phyloP scores from a whole-genome alignment of 257 asterid species.

The Nicotiana otophora region DNA sequence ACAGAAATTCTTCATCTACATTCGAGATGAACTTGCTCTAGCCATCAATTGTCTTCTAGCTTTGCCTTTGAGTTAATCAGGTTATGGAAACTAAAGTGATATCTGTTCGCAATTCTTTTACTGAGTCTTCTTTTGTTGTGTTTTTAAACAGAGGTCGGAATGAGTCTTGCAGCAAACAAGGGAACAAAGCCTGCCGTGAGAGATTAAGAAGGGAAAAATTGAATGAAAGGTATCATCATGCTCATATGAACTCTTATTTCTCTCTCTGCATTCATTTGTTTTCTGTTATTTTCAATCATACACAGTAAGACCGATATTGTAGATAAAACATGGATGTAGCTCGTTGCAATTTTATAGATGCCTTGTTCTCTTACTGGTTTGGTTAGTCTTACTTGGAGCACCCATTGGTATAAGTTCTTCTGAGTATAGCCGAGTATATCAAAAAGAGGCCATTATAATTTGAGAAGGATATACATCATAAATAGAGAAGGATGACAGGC shows the following conservation, averaged over 20 bases:
- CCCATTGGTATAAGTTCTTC: not conserved
- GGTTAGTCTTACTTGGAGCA: not conserved
- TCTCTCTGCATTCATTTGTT: not conserved
- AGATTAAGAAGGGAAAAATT: conserved; percentile 77
- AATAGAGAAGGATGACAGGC: not conserved
- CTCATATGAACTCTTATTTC: conserved; percentile 1
- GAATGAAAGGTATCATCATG: conserved; percentile 52
- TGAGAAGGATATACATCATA: not conserved
- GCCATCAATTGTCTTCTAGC: not conserved
- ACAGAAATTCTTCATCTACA: not conserved
- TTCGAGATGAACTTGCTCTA: not conserved
- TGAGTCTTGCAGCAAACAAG: conserved; percentile 47
- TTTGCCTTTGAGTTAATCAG: not conserved
- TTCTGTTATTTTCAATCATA: not conserved
- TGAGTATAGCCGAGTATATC: not conserved
- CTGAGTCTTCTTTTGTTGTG: not conserved
- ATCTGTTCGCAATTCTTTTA: not conserved
- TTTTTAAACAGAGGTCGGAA: conserved; percentile 51
- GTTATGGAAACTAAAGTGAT: not conserved
- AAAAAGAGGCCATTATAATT: not conserved
- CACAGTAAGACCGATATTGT: not conserved
- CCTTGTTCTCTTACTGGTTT: not conserved
- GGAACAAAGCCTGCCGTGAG: conserved; percentile 86
- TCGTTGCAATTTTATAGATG: not conserved
- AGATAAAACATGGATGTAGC: not conserved